Evolutionary conservation across 1,284 basidiomycete genomes (phyloP).

Genomic region (Mixia osmundae): DNA sequence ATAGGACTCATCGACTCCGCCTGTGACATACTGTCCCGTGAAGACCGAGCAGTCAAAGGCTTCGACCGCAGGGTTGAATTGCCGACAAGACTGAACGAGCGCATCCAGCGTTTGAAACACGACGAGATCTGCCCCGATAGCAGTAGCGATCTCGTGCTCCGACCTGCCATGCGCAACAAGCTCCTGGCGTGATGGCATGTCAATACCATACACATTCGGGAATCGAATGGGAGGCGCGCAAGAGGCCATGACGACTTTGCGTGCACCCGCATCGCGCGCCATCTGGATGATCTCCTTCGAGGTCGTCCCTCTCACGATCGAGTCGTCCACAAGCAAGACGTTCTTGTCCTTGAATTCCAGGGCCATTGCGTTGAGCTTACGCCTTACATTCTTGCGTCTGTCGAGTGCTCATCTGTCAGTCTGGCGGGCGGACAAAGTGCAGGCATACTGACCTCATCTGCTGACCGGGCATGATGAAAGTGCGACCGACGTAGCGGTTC

Average conservation of each 20-base stretch:
- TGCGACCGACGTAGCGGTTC: conserved; percentile 93
- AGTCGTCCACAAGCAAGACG: conserved; percentile 92
- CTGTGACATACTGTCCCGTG: conserved; percentile 88
- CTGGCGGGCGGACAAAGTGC: conserved; percentile 23
- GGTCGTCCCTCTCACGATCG: conserved; percentile 94
- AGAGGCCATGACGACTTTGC: conserved; percentile 85
- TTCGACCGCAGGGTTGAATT: conserved; percentile 56
- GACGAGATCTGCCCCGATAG: conserved; percentile 87
- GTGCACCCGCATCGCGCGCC: conserved; percentile 98
- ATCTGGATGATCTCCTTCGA: conserved; percentile 98
- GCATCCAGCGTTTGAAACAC: conserved; percentile 92
- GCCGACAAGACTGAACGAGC: conserved; percentile 62
- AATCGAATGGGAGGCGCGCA: conserved; percentile 87
- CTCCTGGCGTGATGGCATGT: conserved; percentile 89
- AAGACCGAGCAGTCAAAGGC: conserved; percentile 95
- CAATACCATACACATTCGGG: conserved; percentile 96
- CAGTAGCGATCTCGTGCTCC: conserved; percentile 46
- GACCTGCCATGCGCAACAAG: conserved; percentile 73
- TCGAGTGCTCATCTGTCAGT: conserved; percentile 21
- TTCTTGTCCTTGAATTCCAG: conserved; percentile 82
- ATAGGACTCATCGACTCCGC: conserved; percentile 75
- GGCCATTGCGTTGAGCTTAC: conserved; percentile 98
- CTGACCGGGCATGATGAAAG: conserved; percentile 99
- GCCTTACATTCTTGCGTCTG: conserved; percentile 79
- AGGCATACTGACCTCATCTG: too few species aligned